Base-by-base conservation (phyloP, 129 eudicot genomes). In the Ambrosia trifida region DNA sequence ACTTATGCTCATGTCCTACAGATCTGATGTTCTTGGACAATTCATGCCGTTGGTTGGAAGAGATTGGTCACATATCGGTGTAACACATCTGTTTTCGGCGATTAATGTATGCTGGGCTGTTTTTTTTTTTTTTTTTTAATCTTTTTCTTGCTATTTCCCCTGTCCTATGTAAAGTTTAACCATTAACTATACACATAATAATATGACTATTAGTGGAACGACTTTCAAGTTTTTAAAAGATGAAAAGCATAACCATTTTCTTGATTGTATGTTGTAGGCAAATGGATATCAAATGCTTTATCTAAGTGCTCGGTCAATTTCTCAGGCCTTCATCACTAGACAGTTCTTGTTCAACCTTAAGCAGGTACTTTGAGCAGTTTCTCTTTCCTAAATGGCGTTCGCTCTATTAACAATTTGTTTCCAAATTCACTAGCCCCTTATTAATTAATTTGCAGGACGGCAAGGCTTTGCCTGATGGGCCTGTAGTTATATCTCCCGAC, bases 51-150 rank as follows among this genome's bases (percentile, higher is more conserved):
- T 84, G 95, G 96, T 95, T 79, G 99, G 99, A 59, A 79, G 86
- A 75, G 99, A 95, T 73, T 95, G 99, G 99, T 90, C 99, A 68
- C 99, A 95, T 76, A 88, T 89, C 30, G 97, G 99, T 78, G 99
- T 95, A 59, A 84, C 99, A 51, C 94, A 90, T 84, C 91, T 95
- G 12, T 95, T 95, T 81, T 74, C 99, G 4, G 99, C 93, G 45
- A 95, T 95, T 71, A 90, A 90, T 97, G 99, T 95, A 43, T 51
- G 83, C 63, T 70, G 1, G 28, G 7, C 50, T 13, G 1, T 20
- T 78, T 38, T 72, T 5, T 4, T 58, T 56, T 40, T 38, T 11
- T 64, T 14, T 53, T 54, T 67, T 54, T 68, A 18, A 54, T 12
- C 33, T 43, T 11, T 30, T 11, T 66, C 51, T 76, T 31, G 18